Percentiles rank a stretch among this genome's conserved stretches.
Evolutionary conservation across 2,329 filamentous ascomycete species (phyloP).

Genomic region (Sporothrix luriei): DNA sequence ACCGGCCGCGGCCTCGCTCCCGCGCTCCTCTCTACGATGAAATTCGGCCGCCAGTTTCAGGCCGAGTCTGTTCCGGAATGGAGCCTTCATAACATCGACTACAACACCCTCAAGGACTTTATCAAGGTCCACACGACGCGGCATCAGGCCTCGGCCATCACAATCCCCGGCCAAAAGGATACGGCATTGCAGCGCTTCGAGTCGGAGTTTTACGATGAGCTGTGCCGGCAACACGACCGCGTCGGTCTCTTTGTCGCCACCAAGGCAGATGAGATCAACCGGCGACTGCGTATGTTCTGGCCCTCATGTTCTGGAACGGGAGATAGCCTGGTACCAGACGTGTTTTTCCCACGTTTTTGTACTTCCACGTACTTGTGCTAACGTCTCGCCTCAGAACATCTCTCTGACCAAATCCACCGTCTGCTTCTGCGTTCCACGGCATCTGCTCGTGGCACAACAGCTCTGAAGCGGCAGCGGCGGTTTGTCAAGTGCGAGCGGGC

Average conservation of each 20-base stretch:
- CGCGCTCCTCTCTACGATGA: conserved; percentile 55
- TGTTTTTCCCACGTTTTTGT: too few relatives aligned
- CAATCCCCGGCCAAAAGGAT: conserved; percentile 72
- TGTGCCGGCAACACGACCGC: conserved; percentile 74
- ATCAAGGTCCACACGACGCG: conserved; percentile 79
- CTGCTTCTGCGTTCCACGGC: conserved; percentile 51
- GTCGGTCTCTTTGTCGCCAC: conserved; percentile 77
- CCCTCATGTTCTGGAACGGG: background rate
- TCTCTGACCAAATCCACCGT: conserved; percentile 53
- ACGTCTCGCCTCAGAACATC: conserved; percentile 47
- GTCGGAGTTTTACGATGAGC: conserved; percentile 68
- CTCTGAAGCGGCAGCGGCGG: conserved; percentile 54
- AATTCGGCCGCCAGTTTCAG: conserved; percentile 74
- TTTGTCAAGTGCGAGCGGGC: conserved; percentile 59
- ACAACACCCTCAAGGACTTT: conserved; percentile 81
- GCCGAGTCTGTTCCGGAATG: conserved; percentile 79
- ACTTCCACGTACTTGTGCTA: background rate
- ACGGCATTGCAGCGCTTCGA: conserved; percentile 65
- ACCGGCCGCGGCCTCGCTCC: too few relatives aligned
- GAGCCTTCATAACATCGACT: conserved; percentile 84
- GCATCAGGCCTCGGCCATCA: conserved; percentile 68
- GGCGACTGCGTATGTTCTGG: conserved; percentile 62
- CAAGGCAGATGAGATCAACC: conserved; percentile 76
- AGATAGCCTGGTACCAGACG: too few relatives aligned
- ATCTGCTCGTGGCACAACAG: conserved; percentile 41